These are phyloP conservation scores for Lolium multiflorum DNA, from an alignment of 176 grass and related monocot genomes.

Conservation along the genomic window DNA sequence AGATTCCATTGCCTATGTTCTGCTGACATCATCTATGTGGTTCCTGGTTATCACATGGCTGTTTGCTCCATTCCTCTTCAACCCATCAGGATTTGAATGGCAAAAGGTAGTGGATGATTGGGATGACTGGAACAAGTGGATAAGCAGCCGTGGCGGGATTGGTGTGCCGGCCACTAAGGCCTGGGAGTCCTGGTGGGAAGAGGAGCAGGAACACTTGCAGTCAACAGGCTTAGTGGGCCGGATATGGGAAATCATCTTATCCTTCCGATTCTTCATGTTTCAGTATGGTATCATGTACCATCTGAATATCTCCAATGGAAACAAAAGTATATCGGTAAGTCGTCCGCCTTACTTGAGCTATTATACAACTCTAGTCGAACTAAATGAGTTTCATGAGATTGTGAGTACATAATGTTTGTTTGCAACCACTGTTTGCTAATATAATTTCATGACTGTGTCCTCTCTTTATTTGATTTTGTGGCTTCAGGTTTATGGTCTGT, in stretches of 20 bases:
- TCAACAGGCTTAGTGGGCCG: conserved; percentile 74
- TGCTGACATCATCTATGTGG: conserved; percentile 87
- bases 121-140: conserved; percentile 96
- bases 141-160: conserved; percentile 77
- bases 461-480: conserved; percentile 46
- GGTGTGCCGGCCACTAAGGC: conserved; percentile 93
- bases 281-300: conserved; percentile 94
- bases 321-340: conserved; percentile 89
- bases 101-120: conserved; percentile 92
- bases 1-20: conserved; percentile 61
- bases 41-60: conserved; percentile 87
- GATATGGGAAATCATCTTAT: conserved; percentile 81
- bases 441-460: conserved; percentile 8
- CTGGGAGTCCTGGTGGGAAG: conserved; percentile 97
- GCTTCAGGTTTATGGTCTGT: conserved; percentile 84
- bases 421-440: conserved; percentile 29
- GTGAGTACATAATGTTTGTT: conserved; percentile 1
- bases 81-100: conserved; percentile 90
- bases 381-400: conserved; percentile 6
- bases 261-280: conserved; percentile 85
- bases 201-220: conserved; percentile 89
- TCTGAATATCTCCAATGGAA: conserved; percentile 71
- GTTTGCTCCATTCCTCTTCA: conserved; percentile 91
- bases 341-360: conserved; percentile 24
- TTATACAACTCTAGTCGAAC: conserved; percentile 39